A percentile compares a stretch with the other conserved stretches of the same genome.
Conservation (phyloP, 2,329 filamentous ascomycete genomes). For the Chaetomium sp. region DNA sequence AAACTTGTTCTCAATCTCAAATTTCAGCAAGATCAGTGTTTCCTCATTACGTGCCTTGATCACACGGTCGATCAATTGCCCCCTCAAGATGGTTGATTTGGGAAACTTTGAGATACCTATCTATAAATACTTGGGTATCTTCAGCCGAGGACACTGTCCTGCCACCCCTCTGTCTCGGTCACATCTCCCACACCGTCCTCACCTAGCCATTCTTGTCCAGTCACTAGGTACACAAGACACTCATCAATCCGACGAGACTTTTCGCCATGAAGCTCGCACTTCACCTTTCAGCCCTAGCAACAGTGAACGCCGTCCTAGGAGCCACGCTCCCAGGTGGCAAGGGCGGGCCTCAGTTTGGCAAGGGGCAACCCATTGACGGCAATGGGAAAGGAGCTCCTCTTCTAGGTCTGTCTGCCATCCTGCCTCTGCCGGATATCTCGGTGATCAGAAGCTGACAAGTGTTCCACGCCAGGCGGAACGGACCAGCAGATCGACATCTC, state of each 20-base stretch:
- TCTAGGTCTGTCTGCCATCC: slow-evolving; percentile 48
- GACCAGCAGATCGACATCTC: slow-evolving; percentile 62
- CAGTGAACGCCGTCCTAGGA: slow-evolving; percentile 17
- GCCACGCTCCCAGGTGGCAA: slow-evolving; percentile 11
- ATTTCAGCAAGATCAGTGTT: background rate
- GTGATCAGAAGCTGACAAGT: background rate
- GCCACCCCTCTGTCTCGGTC: background rate
- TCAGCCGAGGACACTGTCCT: background rate
- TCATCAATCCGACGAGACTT: background rate
- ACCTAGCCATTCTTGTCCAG: background rate
- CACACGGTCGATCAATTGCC: background rate
- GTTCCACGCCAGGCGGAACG: slow-evolving; percentile 60
- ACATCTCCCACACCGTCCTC: background rate
- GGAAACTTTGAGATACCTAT: background rate
- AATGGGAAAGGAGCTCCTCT: slow-evolving; percentile 61
- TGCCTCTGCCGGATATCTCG: slow-evolving; percentile 16
- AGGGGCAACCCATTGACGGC: slow-evolving; percentile 59
- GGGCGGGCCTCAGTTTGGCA: slow-evolving; percentile 41
- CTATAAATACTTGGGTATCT: background rate
- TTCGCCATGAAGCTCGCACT: slow-evolving; percentile 33
- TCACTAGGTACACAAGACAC: background rate
- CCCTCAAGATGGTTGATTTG: background rate
- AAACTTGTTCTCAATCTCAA: background rate
- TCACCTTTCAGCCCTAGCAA: slow-evolving; percentile 18
- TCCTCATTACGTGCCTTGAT: slow-evolving; percentile 2